Percentiles rank a stretch among this genome's conserved stretches.
Conservation (phyloP, 495 filamentous ascomycete genomes). For the Hypomontagnella submonticulosa region DNA sequence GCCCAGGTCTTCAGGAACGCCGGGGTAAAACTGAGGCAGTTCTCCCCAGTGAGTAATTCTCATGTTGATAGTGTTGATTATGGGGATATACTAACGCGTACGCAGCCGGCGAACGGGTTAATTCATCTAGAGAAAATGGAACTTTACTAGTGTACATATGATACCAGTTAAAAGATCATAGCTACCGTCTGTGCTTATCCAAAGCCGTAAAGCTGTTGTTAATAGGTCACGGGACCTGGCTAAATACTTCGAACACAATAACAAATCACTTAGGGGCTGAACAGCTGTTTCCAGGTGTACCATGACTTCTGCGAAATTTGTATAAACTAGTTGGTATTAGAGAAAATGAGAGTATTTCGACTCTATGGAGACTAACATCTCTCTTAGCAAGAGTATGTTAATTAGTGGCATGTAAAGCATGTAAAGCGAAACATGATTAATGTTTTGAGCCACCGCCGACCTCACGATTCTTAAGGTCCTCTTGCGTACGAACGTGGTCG, state of each 20-base stretch:
- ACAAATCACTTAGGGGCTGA: neutral
- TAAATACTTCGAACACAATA: neutral
- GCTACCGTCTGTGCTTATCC: neutral
- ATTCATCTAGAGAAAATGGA: constrained; percentile 64
- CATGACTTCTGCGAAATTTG: neutral
- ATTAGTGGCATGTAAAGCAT: constrained; percentile 32
- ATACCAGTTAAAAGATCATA: neutral
- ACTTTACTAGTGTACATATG: constrained; percentile 31
- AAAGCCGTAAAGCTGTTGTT: neutral
- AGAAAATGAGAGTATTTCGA: constrained; percentile 37
- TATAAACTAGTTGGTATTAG: constrained; percentile 40
- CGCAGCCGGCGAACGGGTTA: constrained; percentile 64
- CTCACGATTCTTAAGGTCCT: constrained; percentile 18
- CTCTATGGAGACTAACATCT: constrained; percentile 36
- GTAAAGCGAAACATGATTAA: constrained; percentile 30
- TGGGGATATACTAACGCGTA: constrained; percentile 10
- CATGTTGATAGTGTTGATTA: neutral
- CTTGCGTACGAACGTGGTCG: constrained; percentile 23
- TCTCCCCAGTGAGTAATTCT: constrained; percentile 72
- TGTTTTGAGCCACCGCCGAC: constrained; percentile 25
- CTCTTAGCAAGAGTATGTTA: constrained; percentile 32
- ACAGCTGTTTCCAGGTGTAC: neutral
- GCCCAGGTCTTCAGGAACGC: constrained; percentile 80
- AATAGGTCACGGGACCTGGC: neutral
- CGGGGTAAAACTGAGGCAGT: constrained; percentile 82